These are phyloP conservation scores for Boletus semigastroideus DNA, from an alignment of 1,284 basidiomycete genomes.

Conservation along the genomic window DNA sequence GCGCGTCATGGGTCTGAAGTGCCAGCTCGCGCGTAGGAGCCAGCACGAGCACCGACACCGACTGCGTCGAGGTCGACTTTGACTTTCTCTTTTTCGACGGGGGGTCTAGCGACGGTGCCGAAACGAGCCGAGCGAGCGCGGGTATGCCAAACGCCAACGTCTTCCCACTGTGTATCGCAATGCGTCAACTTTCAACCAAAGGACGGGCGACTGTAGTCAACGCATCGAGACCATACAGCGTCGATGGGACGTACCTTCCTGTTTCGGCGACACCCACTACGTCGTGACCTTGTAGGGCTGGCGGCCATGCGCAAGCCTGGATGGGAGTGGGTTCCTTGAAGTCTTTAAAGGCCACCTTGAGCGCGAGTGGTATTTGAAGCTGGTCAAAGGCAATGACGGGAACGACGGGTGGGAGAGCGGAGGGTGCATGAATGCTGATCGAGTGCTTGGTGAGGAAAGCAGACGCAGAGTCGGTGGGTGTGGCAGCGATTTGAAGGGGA, in stretches of 20 bases:
- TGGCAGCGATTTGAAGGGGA: conserved; percentile 8
- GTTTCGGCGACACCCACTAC: conserved; percentile 98
- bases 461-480: conserved; percentile 35
- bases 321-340: conserved; percentile 95
- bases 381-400: conserved; percentile 83
- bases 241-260: conserved; percentile 58
- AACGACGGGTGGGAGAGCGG: conserved; percentile 44
- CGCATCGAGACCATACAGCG: background rate
- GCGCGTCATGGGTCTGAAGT: conserved; percentile 89
- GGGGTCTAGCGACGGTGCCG: conserved; percentile 22
- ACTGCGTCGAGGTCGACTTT: conserved; percentile 28
- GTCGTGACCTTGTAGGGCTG: conserved; percentile 79
- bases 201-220: background rate
- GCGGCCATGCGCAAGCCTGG: conserved; percentile 95
- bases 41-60: conserved; percentile 80
- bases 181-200: conserved; percentile 3
- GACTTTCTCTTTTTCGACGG: conserved; percentile 32
- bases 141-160: conserved; percentile 97
- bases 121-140: conserved; percentile 69
- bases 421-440: conserved; percentile 68
- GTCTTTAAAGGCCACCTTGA: conserved; percentile 61
- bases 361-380: conserved; percentile 63
- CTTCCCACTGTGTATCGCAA: conserved; percentile 73
- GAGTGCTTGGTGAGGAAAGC: conserved; percentile 72
- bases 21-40: conserved; percentile 95